Evolutionary conservation across 805 yeast species (phyloP).

Genomic region (Candida anglica): DNA sequence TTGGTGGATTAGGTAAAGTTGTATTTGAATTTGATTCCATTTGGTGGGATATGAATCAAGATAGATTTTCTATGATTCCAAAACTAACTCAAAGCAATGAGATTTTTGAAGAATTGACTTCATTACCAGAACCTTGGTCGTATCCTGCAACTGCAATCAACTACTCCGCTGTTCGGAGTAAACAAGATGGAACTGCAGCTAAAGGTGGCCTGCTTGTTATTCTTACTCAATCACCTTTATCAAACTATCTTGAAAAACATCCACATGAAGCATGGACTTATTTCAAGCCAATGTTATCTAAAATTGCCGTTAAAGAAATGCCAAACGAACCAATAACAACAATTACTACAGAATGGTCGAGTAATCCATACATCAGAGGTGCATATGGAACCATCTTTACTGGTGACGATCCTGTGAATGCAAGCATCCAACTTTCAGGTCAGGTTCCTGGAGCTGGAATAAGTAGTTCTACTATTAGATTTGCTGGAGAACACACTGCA

Average conservation of each 20-base stretch:
- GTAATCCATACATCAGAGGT: slow-evolving; percentile 75
- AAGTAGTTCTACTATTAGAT: slow-evolving; percentile 52
- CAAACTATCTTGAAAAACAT: slow-evolving; percentile 52
- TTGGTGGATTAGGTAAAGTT: slow-evolving; percentile 40
- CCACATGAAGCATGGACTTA: slow-evolving; percentile 54
- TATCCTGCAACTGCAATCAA: slow-evolving; percentile 64
- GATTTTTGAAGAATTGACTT: slow-evolving; percentile 9
- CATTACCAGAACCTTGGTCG: slow-evolving; percentile 44
- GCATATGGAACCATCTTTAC: slow-evolving; percentile 72
- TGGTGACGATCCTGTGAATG: slow-evolving; percentile 65
- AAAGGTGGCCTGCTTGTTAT: slow-evolving; percentile 54
- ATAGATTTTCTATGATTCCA: slow-evolving; percentile 45
- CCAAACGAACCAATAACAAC: slow-evolving; percentile 30
- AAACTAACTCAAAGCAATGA: slow-evolving; percentile 14
- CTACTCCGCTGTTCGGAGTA: slow-evolving; percentile 40
- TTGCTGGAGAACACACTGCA: slow-evolving; percentile 90
- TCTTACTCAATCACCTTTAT: slow-evolving; percentile 69
- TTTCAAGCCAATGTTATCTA: slow-evolving; percentile 49
- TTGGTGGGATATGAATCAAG: slow-evolving; percentile 42
- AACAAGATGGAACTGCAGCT: slow-evolving; percentile 2
- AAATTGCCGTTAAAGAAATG: slow-evolving; percentile 15
- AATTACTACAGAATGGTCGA: slow-evolving; percentile 68
- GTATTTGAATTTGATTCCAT: slow-evolving; percentile 35
- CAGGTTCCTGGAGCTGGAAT: slow-evolving; percentile 25
- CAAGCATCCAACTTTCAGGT: slow-evolving; percentile 56